These are phyloP conservation scores for Eucalyptus urophylla DNA, from an alignment of 345 rosid genomes.

Conservation along the genomic window DNA sequence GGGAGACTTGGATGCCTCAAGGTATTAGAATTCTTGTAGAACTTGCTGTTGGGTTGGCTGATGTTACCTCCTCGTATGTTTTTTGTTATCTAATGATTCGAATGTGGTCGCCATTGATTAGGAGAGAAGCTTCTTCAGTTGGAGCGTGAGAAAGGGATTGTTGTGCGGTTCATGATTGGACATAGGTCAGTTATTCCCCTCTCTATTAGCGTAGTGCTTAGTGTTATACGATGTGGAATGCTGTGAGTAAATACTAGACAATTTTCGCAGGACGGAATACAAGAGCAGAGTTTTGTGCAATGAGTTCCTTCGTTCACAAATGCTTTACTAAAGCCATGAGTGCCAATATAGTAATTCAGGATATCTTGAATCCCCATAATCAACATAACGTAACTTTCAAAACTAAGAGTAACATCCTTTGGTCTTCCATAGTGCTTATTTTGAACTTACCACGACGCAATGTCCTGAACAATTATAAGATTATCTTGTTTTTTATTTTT, in stretches of 20 bases:
- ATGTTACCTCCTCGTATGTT: background rate
- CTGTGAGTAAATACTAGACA: background rate
- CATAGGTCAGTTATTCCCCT: slow-evolving; percentile 45
- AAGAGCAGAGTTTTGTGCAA: background rate
- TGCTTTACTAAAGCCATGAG: background rate
- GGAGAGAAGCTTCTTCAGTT: slow-evolving; percentile 74
- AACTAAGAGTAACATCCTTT: background rate
- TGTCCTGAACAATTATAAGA: background rate
- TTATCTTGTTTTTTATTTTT: background rate
- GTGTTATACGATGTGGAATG: background rate
- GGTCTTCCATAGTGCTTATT: background rate
- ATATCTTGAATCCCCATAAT: background rate
- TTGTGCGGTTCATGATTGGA: slow-evolving; percentile 95
- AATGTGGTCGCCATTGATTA: slow-evolving; percentile 1
- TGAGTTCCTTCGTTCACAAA: background rate
- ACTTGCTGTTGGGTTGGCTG: background rate
- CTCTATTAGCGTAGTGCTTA: background rate
- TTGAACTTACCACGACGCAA: background rate
- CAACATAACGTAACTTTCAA: background rate
- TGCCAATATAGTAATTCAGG: background rate
- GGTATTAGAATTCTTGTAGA: slow-evolving; percentile 20
- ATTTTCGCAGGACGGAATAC: background rate
- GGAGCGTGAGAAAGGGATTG: slow-evolving; percentile 85
- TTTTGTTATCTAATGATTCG: background rate
- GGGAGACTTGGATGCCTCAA: slow-evolving; percentile 99